phyloP scores from a whole-genome alignment of 2,329 filamentous ascomycete species.

The Cladosporium austrohemisphaericum region DNA sequence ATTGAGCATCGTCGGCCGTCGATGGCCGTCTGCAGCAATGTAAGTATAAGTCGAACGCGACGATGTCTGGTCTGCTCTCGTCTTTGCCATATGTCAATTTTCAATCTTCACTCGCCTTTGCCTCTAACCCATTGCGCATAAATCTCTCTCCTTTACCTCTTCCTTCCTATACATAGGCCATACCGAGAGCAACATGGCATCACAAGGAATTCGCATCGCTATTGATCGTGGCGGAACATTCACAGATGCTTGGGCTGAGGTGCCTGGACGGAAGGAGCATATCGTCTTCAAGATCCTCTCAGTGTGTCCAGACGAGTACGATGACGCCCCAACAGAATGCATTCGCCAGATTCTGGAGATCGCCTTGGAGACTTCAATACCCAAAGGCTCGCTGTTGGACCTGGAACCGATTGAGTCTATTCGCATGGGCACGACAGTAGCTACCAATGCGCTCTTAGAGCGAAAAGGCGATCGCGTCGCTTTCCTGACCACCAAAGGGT shows the following conservation, averaged over 20 bases:
- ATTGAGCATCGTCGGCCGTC: too few relatives aligned
- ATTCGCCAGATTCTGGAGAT: conserved; percentile 28
- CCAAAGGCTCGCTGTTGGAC: conserved; percentile 20
- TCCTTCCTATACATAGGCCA: too few relatives aligned
- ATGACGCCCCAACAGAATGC: conserved; percentile 31
- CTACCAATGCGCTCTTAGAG: conserved; percentile 32
- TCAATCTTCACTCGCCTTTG: too few relatives aligned
- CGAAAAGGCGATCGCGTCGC: conserved; percentile 31
- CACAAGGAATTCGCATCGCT: conserved; percentile 43
- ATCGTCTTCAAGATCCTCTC: conserved; percentile 32
- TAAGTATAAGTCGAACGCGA: too few relatives aligned
- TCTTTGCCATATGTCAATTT: too few relatives aligned
- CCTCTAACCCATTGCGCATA: too few relatives aligned
- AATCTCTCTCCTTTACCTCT: too few relatives aligned
- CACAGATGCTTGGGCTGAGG: conserved; percentile 76
- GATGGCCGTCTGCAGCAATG: too few relatives aligned
- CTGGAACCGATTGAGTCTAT: conserved; percentile 22
- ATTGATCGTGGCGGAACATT: conserved; percentile 79
- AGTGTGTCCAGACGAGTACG: conserved; percentile 29
- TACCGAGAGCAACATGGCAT: conserved; percentile 1
- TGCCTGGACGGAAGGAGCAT: conserved; percentile 54
- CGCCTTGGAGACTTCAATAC: conserved; percentile 21
- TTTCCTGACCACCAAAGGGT: conserved; percentile 30
- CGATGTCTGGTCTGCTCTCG: too few relatives aligned
- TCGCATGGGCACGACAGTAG: conserved; percentile 32